A percentile compares a stretch with the other conserved stretches of the same genome.
phyloP scores from a whole-genome alignment of 176 grass and related monocot species.

The Rhynchospora breviuscula region DNA sequence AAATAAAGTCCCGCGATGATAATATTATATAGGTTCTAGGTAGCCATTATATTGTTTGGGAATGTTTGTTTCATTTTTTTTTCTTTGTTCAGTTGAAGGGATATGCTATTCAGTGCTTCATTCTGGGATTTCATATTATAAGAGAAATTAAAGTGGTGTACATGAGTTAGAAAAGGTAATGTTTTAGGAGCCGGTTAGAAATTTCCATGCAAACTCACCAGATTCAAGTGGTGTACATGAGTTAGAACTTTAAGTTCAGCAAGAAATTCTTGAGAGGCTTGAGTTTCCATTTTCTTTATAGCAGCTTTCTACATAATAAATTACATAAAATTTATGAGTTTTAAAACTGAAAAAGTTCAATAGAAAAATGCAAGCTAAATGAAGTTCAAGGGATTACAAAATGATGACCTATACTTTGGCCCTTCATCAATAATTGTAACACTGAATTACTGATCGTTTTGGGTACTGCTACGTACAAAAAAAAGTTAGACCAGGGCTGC shows the following conservation, averaged over 20 bases:
- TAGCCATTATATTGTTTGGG: background rate
- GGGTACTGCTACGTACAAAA: background rate
- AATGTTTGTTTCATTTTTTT: background rate
- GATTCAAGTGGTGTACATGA: conserved; percentile 97
- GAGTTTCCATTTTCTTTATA: conserved; percentile 98
- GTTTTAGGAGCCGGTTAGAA: background rate
- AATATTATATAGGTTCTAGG: background rate
- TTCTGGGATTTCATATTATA: background rate
- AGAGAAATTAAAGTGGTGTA: too few species aligned
- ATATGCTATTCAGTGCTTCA: background rate
- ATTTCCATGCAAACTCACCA: conserved; percentile 44
- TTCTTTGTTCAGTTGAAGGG: background rate
- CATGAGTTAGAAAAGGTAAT: background rate
- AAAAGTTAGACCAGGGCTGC: background rate
- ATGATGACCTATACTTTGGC: background rate
- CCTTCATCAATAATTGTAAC: background rate
- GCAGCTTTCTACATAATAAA: conserved; percentile 66
- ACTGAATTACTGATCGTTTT: background rate
- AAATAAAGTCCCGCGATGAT: background rate
- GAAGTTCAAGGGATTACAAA: conserved; percentile 16
- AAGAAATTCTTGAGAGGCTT: conserved; percentile 78
- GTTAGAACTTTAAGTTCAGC: conserved; percentile 98
- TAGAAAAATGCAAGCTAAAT: background rate
- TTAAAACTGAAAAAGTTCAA: conserved; percentile 21
- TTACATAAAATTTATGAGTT: conserved; percentile 5